Evolutionary conservation across 768 basidiomycete genomes (phyloP).

Genomic region (Sporobolomyces phaffii): DNA sequence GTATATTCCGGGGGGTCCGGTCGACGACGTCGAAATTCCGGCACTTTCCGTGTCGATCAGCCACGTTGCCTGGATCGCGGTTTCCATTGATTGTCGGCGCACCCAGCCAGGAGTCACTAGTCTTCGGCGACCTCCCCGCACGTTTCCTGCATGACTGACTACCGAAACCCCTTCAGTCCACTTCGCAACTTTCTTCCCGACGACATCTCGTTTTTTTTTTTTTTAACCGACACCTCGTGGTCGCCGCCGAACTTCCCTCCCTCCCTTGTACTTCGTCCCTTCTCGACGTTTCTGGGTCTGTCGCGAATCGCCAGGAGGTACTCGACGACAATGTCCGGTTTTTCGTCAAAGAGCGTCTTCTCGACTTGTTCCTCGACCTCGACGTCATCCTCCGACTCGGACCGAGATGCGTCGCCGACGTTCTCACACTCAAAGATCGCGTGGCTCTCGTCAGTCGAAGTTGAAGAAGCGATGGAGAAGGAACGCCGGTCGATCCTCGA

Average conservation of each 20-base stretch:
- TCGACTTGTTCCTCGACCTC: conserved; percentile 7
- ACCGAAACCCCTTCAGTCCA: neutral
- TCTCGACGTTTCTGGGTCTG: neutral
- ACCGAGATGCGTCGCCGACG: neutral
- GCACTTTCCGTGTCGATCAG: too few relatives aligned
- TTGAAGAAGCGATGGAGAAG: neutral
- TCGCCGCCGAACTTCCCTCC: neutral
- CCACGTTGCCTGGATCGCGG: too few relatives aligned
- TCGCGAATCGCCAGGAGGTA: too few relatives aligned
- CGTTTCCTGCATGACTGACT: neutral
- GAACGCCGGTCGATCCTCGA: neutral
- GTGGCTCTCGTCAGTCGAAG: neutral
- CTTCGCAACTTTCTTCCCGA: neutral
- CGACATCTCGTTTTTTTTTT: neutral
- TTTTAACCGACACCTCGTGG: neutral
- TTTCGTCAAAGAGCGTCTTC: neutral
- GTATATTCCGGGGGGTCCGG: neutral
- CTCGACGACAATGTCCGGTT: neutral
- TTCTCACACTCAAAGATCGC: conserved; percentile 6
- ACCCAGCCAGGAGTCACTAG: neutral
- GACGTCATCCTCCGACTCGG: conserved; percentile 1
- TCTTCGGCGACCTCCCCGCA: neutral
- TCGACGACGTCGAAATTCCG: neutral
- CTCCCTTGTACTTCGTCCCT: neutral
- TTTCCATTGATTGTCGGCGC: too few relatives aligned